Conservation (phyloP, 306 rosid species). For the Argentina anserina region DNA sequence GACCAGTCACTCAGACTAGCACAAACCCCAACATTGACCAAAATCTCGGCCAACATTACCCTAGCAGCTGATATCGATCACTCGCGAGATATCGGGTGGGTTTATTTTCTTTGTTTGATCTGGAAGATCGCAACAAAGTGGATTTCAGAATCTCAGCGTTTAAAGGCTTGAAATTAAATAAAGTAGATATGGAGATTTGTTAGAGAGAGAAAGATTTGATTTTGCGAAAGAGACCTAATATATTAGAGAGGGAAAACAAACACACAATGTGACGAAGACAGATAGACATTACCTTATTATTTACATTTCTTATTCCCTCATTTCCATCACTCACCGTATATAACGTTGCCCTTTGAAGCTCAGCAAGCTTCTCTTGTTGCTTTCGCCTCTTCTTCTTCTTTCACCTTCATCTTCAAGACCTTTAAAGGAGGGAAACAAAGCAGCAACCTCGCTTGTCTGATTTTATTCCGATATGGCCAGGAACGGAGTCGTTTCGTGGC, state of each 20-base stretch:
- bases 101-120: constrained; percentile 19
- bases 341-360: constrained; percentile 34
- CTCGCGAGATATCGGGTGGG: constrained; percentile 27
- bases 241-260: background rate
- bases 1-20: constrained; percentile 25
- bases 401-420: background rate
- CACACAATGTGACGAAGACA: constrained; percentile 16
- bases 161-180: constrained; percentile 38
- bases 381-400: background rate
- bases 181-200: constrained; percentile 41
- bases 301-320: background rate
- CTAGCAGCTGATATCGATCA: no score
- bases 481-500: constrained; percentile 45
- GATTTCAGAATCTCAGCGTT: constrained; percentile 83
- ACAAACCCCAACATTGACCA: constrained; percentile 40
- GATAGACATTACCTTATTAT: constrained; percentile 28
- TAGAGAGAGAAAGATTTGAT: constrained; percentile 74
- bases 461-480: constrained; percentile 33
- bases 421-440: background rate
- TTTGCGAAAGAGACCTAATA: constrained; percentile 40
- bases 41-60: constrained; percentile 13
- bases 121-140: constrained; percentile 59
- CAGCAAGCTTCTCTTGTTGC: constrained; percentile 12
- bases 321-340: constrained; percentile 26
- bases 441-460: background rate